A percentile compares a stretch with the other conserved stretches of the same genome.
Conservation (phyloP, 1,284 basidiomycete genomes). For the Phellopilus nigrolimitatus region DNA sequence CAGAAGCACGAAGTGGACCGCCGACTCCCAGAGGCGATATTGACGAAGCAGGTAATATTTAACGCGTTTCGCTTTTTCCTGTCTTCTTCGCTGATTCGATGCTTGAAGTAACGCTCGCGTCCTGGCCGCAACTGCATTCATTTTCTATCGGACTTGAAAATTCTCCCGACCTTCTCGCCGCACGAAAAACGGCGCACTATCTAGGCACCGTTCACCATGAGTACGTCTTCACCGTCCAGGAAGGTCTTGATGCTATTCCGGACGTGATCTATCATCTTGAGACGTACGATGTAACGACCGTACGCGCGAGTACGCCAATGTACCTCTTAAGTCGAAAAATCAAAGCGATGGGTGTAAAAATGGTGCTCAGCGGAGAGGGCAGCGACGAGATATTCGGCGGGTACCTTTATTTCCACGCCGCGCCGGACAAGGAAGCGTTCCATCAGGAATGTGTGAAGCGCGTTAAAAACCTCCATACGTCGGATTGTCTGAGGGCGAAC, state of each 20-base stretch:
- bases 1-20: constrained; percentile 51
- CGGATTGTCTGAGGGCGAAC: constrained; percentile 98
- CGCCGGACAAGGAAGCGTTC: constrained; percentile 85
- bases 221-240: constrained; percentile 98
- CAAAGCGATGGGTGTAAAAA: constrained; percentile 99
- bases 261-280: constrained; percentile 99
- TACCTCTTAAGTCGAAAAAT: constrained; percentile 97
- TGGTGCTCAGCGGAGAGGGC: constrained; percentile 98
- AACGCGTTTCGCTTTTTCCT: not conserved
- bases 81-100: constrained; percentile 10
- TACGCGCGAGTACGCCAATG: constrained; percentile 97
- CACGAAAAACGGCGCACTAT: constrained; percentile 90
- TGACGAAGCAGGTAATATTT: constrained; percentile 48
- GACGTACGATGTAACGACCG: constrained; percentile 99
- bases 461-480: constrained; percentile 97
- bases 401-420: constrained; percentile 99
- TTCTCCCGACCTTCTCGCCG: constrained; percentile 94
- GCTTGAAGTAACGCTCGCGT: constrained; percentile 60
- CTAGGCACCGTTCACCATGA: constrained; percentile 97
- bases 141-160: constrained; percentile 96
- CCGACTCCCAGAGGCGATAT: constrained; percentile 46
- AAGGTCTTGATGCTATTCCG: constrained; percentile 95
- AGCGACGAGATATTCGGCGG: constrained; percentile 98
- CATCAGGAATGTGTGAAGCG: constrained; percentile 95
- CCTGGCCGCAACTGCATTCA: constrained; percentile 97